These are phyloP conservation scores for Sclerotinia borealis DNA, from an alignment of 2,329 filamentous ascomycete species.

Conservation along the genomic window DNA sequence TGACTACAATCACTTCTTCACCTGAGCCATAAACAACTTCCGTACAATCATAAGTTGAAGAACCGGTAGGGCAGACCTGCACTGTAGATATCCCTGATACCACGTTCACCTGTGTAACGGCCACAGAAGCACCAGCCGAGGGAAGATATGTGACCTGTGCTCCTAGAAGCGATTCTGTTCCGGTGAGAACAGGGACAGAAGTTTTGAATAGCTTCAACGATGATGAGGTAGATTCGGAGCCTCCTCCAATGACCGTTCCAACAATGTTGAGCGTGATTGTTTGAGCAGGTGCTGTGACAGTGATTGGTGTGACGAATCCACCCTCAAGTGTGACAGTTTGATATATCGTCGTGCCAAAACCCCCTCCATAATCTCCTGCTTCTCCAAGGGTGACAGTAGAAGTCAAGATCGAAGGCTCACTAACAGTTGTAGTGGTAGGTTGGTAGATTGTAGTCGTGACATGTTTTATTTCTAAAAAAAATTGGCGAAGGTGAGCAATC, in stretches of 20 bases:
- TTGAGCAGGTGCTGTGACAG: not conserved
- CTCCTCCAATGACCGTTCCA: not conserved
- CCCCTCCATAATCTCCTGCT: not conserved
- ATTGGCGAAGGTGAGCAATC: not conserved
- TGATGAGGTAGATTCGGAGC: not conserved
- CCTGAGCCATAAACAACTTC: conserved; percentile 4
- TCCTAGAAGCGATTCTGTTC: conserved; percentile 1
- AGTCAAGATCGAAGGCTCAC: not conserved
- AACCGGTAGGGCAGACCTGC: conserved; percentile 9
- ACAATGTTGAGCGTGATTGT: not conserved
- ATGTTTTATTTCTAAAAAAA: no score
- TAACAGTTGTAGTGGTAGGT: conserved; percentile 2
- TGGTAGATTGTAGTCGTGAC: conserved; percentile 10
- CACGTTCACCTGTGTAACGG: conserved; percentile 10
- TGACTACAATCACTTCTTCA: conserved; percentile 5
- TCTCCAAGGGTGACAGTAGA: not conserved
- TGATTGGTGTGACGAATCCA: not conserved
- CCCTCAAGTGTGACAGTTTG: not conserved
- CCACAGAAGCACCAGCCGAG: not conserved
- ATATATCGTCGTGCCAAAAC: not conserved
- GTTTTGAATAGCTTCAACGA: conserved; percentile 4
- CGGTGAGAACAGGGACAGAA: conserved; percentile 1
- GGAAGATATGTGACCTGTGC: not conserved
- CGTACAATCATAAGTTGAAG: conserved; percentile 7
- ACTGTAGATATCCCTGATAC: conserved; percentile 10